Conservation (phyloP, 352 stramenopile species). For the Pythium periplocum region DNA sequence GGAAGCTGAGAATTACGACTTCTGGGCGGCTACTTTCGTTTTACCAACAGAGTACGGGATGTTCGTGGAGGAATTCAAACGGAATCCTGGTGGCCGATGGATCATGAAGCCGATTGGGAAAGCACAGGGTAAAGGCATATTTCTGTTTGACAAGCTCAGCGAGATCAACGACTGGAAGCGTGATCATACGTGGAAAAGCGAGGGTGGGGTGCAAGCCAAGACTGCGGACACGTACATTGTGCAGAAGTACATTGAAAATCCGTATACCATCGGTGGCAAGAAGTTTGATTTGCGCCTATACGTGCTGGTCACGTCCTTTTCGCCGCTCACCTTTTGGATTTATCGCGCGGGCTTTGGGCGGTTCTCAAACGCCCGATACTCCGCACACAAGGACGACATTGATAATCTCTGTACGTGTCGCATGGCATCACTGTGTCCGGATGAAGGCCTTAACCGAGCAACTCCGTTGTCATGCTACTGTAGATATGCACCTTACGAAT, state of each 20-base stretch:
- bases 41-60: constrained; percentile 86
- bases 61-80: constrained; percentile 68
- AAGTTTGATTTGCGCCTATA: constrained; percentile 93
- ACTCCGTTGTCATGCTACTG: constrained; percentile 3
- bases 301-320: constrained; percentile 75
- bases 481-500: constrained; percentile 94
- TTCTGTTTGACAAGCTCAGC: constrained; percentile 74
- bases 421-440: neutral
- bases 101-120: constrained; percentile 94
- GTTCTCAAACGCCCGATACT: constrained; percentile 49
- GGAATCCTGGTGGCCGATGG: constrained; percentile 66
- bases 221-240: constrained; percentile 49
- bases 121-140: constrained; percentile 64
- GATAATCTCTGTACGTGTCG: constrained; percentile 25
- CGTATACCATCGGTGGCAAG: constrained; percentile 85
- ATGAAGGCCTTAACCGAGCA: neutral
- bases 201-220: constrained; percentile 30
- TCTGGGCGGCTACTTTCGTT: constrained; percentile 78
- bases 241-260: constrained; percentile 89
- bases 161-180: constrained; percentile 75
- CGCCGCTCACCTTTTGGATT: constrained; percentile 34
- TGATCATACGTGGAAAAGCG: constrained; percentile 22
- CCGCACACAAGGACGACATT: constrained; percentile 25
- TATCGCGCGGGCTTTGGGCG: constrained; percentile 75
- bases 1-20: constrained; percentile 50